Evolutionary conservation across 768 basidiomycete species (phyloP), one percentile per base, ranked within the genome.

Genomic region (Tricholoma terreum): DNA sequence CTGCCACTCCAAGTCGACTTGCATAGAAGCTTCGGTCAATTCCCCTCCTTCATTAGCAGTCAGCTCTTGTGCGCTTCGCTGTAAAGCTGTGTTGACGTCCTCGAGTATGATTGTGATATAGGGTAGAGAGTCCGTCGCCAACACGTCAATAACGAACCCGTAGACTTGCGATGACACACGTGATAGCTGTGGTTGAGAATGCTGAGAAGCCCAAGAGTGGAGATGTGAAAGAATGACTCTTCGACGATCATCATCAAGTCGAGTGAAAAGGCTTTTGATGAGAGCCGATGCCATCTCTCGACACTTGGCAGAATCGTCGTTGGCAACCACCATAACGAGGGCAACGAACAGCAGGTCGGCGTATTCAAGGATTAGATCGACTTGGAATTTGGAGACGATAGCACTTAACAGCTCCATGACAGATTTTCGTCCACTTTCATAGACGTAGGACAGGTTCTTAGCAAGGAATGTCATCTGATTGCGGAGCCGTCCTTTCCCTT

Each of bases 391-490:
- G 58, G 78, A 66, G 52, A 98, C 75, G 49, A 97, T 75, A 1
- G 92, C 93, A 12, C 84, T 77, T n/a, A 99, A 80, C 2, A 98
- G 74, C 69, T 97, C 95, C 81, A 99, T 84, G 52, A 97, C 92
- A n/a, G 95, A 98, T 53, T 84, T 80, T 35, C 95, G 84, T 2
- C 97, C 97, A 59, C 86, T 91, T 65, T 97, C 94, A 69, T 92
- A 85, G 38, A 86, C 82, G 67, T 98, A 99, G 2, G 91, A 87
- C 35, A 98, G 74, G 67, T 98, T 98, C 67, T 89, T 91, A 19
- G 92, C 92, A 31, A 99, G 79, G 75, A 97, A 97, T 0, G 86
- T 81, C 84, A 99, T 91, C 61, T 91, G 90, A 35, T 85, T 88
- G 36, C 85, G 87, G 7, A 99, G 79, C 11, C 96, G 86, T 1